A percentile compares a stretch with the other conserved stretches of the same genome.
These are phyloP conservation scores for Pichia nanzhaoensis DNA, from an alignment of 805 yeast species.

Conservation along the genomic window DNA sequence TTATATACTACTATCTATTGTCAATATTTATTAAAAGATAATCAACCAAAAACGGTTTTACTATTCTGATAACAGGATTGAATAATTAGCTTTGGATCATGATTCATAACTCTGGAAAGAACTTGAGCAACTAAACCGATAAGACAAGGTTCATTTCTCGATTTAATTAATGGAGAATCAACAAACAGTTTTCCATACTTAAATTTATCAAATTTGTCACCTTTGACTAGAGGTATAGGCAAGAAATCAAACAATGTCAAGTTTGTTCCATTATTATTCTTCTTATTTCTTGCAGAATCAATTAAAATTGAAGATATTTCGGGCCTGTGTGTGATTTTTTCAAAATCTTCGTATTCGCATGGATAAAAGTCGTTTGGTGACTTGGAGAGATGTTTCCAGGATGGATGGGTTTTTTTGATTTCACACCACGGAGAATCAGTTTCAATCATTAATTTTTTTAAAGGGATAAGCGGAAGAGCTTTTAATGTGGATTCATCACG, in stretches of 20 bases:
- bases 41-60: slow-evolving; percentile 36
- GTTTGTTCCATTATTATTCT: slow-evolving; percentile 9
- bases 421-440: slow-evolving; percentile 99
- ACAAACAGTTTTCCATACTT: slow-evolving; percentile 24
- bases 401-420: slow-evolving; percentile 73
- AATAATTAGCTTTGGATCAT: slow-evolving; percentile 38
- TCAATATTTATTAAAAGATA: not conserved
- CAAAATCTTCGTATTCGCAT: slow-evolving; percentile 18
- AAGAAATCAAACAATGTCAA: slow-evolving; percentile 40
- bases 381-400: slow-evolving; percentile 48
- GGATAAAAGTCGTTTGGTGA: slow-evolving; percentile 58
- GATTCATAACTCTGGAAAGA: slow-evolving; percentile 43
- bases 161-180: slow-evolving; percentile 52
- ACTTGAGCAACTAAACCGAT: slow-evolving; percentile 75
- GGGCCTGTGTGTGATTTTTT: slow-evolving; percentile 3
- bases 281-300: slow-evolving; percentile 14
- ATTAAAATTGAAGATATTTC: slow-evolving; percentile 3
- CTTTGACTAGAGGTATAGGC: slow-evolving; percentile 60
- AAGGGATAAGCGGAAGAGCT: slow-evolving; percentile 63
- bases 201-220: slow-evolving; percentile 39
- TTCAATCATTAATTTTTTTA: slow-evolving; percentile 68
- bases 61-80: slow-evolving; percentile 48
- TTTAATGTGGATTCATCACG: slow-evolving; percentile 67
- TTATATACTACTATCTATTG: not conserved
- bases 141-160: slow-evolving; percentile 89